Percentiles rank a stretch among this genome's conserved stretches.
Evolutionary conservation across 2,329 filamentous ascomycete species (phyloP).

Genomic region (Triangularia setosa): DNA sequence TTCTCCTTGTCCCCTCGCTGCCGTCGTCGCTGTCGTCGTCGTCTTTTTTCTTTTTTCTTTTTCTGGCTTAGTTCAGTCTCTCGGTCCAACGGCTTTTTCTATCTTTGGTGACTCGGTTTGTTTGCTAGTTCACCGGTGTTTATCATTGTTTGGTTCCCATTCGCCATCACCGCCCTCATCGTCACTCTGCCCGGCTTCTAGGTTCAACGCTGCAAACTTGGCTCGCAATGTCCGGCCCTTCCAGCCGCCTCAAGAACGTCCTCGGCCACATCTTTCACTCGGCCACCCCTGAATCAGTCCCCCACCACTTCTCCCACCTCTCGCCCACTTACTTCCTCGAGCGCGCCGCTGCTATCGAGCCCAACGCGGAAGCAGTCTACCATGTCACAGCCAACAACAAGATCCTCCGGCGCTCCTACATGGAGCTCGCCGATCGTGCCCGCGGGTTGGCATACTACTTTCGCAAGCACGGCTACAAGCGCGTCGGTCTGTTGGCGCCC

Average conservation of each 20-base stretch:
- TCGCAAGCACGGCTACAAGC: constrained; percentile 65
- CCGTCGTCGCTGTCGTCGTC: neutral
- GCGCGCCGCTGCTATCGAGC: constrained; percentile 83
- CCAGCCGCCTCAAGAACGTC: constrained; percentile 26
- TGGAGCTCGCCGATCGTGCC: constrained; percentile 78
- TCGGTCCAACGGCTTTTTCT: neutral
- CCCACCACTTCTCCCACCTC: constrained; percentile 71
- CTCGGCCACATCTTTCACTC: constrained; percentile 30
- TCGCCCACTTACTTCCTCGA: constrained; percentile 81
- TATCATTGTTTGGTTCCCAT: neutral
- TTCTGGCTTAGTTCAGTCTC: neutral
- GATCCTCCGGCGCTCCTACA: constrained; percentile 71
- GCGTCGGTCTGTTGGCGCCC: constrained; percentile 81
- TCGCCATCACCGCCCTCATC: neutral
- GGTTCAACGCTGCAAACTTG: neutral
- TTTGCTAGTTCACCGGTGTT: neutral
- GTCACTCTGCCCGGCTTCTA: neutral
- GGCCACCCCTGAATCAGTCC: constrained; percentile 31
- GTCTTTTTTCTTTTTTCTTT: neutral
- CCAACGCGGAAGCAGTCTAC: constrained; percentile 77
- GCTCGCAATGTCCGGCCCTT: constrained; percentile 21
- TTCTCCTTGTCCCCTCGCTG: neutral
- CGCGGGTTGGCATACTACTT: constrained; percentile 86
- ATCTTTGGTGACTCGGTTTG: neutral
- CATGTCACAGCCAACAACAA: constrained; percentile 77